phyloP scores from a whole-genome alignment of 2,329 filamentous ascomycete species.

The Beauveria rudraprayagi region DNA sequence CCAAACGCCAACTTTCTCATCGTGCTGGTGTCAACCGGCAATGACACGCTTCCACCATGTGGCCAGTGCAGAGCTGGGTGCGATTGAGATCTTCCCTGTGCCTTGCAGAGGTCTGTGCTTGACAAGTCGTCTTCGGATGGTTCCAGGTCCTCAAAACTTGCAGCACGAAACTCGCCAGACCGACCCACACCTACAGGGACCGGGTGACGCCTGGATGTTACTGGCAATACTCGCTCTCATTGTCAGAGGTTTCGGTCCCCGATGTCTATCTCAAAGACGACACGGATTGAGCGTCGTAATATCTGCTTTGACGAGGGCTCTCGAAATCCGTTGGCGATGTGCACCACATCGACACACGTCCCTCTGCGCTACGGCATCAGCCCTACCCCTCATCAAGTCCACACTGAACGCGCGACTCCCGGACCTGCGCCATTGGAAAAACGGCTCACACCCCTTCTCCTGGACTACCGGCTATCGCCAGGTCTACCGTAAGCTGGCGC shows the following conservation, averaged over 20 bases:
- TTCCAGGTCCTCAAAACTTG: neutral
- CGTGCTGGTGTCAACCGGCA: neutral
- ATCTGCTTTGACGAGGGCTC: neutral
- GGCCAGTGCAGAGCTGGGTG: neutral
- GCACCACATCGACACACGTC: neutral
- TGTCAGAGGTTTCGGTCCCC: neutral
- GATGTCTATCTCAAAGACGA: neutral
- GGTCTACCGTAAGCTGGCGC: neutral
- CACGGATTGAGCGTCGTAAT: neutral
- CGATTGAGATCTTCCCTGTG: constrained; percentile 4
- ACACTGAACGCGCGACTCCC: neutral
- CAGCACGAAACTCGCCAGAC: neutral
- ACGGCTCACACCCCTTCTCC: neutral
- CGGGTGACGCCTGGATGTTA: neutral
- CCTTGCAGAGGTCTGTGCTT: constrained; percentile 6
- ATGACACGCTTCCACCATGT: neutral
- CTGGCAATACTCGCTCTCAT: neutral
- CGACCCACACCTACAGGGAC: neutral
- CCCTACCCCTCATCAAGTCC: neutral
- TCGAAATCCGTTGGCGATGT: neutral
- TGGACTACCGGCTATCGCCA: neutral
- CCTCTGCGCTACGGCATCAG: neutral
- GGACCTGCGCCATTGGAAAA: too few relatives aligned
- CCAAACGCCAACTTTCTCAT: neutral
- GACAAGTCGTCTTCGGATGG: neutral